phyloP scores from a whole-genome alignment of 176 grass and related monocot species.

The Musa acuminata region DNA sequence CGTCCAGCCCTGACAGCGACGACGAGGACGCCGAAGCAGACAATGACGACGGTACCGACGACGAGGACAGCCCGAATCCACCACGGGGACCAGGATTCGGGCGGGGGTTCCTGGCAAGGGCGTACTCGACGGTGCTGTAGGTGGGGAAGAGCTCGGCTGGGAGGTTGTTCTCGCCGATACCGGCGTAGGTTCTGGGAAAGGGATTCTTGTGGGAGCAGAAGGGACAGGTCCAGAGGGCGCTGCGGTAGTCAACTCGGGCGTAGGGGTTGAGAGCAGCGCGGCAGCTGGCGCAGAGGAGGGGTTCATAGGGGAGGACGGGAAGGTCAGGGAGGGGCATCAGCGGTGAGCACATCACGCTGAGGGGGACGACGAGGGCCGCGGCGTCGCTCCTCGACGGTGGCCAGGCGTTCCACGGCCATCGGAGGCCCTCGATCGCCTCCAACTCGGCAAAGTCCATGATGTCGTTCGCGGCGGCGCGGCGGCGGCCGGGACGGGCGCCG shows the following conservation, averaged over 20 bases:
- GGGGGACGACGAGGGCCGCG: constrained; percentile 73
- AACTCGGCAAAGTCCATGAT: constrained; percentile 96
- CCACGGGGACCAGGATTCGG: neutral
- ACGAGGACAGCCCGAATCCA: constrained; percentile 1
- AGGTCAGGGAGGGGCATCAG: constrained; percentile 56
- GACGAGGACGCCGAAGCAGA: constrained; percentile 3
- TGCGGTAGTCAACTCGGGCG: constrained; percentile 53
- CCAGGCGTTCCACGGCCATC: constrained; percentile 94
- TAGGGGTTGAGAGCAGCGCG: constrained; percentile 78
- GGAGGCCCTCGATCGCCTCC: constrained; percentile 92
- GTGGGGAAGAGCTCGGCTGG: constrained; percentile 97
- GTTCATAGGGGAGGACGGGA: constrained; percentile 68
- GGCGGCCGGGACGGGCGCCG: constrained; percentile 2
- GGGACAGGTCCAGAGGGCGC: constrained; percentile 69
- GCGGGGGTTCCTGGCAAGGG: constrained; percentile 41
- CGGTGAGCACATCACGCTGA: constrained; percentile 72
- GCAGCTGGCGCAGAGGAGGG: constrained; percentile 58
- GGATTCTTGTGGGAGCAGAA: constrained; percentile 64
- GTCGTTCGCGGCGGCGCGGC: neutral
- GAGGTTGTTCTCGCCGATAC: constrained; percentile 56
- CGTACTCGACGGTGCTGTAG: constrained; percentile 89
- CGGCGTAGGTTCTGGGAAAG: constrained; percentile 47
- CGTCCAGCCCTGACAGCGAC: neutral
- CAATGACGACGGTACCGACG: neutral
- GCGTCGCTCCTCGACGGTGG: constrained; percentile 53